Evolutionary conservation across 331 rosid species (phyloP), one percentile per base, ranked within the genome.

Genomic region (Erythrophleum ivorense): DNA sequence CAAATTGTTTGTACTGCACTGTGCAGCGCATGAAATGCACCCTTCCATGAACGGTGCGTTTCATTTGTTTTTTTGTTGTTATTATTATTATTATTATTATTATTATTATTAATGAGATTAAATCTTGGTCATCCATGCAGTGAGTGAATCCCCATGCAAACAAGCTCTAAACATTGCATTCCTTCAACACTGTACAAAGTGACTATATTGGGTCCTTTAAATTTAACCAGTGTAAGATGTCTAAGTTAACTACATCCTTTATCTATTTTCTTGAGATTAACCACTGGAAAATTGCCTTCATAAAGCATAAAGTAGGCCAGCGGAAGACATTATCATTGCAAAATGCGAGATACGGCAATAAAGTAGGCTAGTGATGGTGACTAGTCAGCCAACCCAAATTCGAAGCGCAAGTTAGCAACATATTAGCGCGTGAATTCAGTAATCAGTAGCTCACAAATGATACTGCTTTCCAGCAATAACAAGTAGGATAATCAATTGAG

Each of bases 361-460:
- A 53, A n/a, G 62, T 11, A 7, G 4, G 33, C 60, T 48, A 43
- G 36, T 19, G 71, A 45, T 13, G 57, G 48, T 15, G 40, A 64
- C 73, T 18, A 34, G 60, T 40, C 21, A 53, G 63, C 62, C 65
- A 8, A 65, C 7, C 63, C 52, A 4, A 65, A 12, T 18, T 2
- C 36, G 21, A 19, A 78, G 52, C 53, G 52, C 52, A 46, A 34
- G 24, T 48, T 77, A 64, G 50, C 21, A 62, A 77, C 82, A 62
- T 66, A 36, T 68, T 68, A 41, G 58, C 58, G 59, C 46, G 19
- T n/a, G 18, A 34, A 15, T 33, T 33, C 31, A 54, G 78, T 45
- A 55, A 31, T 73, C 31, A 55, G 78, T 21, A n/a, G 50, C 78
- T 53, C 40, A 2, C 50, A 34, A 19, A 52, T 29, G 53, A n/a